Evolutionary conservation across 495 filamentous ascomycete genomes (phyloP).

Genomic region (Lepidopterella palustris): DNA sequence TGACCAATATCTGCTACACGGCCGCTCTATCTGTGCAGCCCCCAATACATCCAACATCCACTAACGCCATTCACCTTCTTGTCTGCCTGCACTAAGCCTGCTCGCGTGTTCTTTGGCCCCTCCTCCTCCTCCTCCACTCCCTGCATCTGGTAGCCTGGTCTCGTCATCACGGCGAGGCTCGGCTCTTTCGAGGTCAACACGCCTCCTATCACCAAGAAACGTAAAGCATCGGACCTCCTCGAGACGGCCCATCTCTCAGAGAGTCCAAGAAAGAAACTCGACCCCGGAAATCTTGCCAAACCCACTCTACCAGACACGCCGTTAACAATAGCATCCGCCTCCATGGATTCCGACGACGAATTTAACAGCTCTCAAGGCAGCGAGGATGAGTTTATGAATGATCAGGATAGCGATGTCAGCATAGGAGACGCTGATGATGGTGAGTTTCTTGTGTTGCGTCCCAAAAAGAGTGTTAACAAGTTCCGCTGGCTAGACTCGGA

Average conservation of each 20-base stretch:
- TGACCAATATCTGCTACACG: slow-evolving; percentile 5
- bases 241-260: slow-evolving; percentile 38
- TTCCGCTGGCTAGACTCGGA: slow-evolving; percentile 20
- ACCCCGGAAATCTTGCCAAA: slow-evolving; percentile 40
- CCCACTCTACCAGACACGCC: slow-evolving; percentile 50
- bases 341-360: slow-evolving; percentile 96
- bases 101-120: not conserved
- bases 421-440: slow-evolving; percentile 50
- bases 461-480: not conserved
- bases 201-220: slow-evolving; percentile 71
- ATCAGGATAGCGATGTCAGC: slow-evolving; percentile 62
- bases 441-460: slow-evolving; percentile 38
- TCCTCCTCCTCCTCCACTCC: slow-evolving; percentile 5
- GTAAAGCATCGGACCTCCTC: slow-evolving; percentile 58
- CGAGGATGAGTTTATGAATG: slow-evolving; percentile 61
- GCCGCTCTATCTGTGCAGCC: too few relatives aligned
- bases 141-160: slow-evolving; percentile 26
- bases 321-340: slow-evolving; percentile 51
- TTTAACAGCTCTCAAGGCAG: slow-evolving; percentile 83
- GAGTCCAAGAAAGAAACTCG: slow-evolving; percentile 42
- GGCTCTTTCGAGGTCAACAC: slow-evolving; percentile 43
- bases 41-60: too few relatives aligned
- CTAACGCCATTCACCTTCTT: too few relatives aligned
- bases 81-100: not conserved
- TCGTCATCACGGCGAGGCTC: slow-evolving; percentile 34